Conservation (phyloP, 345 rosid species). For the Geranium rotundifolium region DNA sequence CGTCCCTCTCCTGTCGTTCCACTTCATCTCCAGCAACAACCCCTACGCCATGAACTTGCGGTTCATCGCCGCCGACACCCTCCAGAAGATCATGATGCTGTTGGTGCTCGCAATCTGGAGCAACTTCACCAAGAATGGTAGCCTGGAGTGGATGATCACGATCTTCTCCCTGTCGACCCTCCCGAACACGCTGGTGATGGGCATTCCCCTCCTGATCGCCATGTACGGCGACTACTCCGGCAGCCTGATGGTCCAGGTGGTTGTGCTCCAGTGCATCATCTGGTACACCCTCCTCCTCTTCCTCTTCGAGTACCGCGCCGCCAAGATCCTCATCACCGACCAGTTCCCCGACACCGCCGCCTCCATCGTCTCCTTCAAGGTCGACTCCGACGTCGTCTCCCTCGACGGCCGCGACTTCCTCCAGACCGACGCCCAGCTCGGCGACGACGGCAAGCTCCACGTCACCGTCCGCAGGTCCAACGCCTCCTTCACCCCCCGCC, state of each 20-base stretch:
- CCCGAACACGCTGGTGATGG: constrained; percentile 94
- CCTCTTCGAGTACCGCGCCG: constrained; percentile 85
- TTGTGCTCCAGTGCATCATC: constrained; percentile 88
- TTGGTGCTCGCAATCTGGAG: constrained; percentile 51
- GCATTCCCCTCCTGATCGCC: constrained; percentile 80
- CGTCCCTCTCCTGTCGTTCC: constrained; percentile 90
- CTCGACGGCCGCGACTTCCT: constrained; percentile 70
- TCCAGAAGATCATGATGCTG: constrained; percentile 75
- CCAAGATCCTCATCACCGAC: constrained; percentile 75
- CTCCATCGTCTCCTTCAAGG: constrained; percentile 77
- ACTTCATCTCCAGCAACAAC: constrained; percentile 76
- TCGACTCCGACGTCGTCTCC: constrained; percentile 82
- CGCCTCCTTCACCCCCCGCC: constrained; percentile 76
- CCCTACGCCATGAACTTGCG: constrained; percentile 76
- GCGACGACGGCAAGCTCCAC: constrained; percentile 81
- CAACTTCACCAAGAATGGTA: constrained; percentile 43
- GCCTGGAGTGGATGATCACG: constrained; percentile 89
- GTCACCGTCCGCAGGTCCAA: constrained; percentile 80
- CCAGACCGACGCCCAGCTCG: constrained; percentile 78
- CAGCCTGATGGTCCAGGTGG: constrained; percentile 85
- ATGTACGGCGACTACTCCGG: constrained; percentile 73
- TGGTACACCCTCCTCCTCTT: constrained; percentile 95
- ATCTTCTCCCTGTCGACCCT: constrained; percentile 82
- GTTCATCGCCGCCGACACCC: constrained; percentile 87
- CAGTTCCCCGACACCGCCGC: constrained; percentile 95